Evolutionary conservation across 371 early-diverging fungal genomes (phyloP).

Genomic region (Mucor indicus): DNA sequence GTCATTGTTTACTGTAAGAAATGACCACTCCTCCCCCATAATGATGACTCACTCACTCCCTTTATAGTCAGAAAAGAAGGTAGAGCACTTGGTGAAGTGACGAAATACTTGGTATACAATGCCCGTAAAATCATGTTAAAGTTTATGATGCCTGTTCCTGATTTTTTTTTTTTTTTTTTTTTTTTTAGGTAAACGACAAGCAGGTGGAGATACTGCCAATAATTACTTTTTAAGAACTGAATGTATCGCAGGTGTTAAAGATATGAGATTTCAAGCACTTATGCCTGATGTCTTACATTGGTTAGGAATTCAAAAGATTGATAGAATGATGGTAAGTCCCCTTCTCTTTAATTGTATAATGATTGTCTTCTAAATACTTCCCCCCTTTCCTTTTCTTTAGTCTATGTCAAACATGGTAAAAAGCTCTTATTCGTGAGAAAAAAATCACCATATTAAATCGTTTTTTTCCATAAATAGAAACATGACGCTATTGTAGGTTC

Average conservation of each 20-base stretch:
- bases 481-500: constrained; percentile 91
- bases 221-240: constrained; percentile 92
- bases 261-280: constrained; percentile 95
- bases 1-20: constrained; percentile 83
- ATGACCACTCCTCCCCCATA: neutral
- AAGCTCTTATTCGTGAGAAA: neutral
- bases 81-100: constrained; percentile 93
- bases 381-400: constrained; percentile 18
- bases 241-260: constrained; percentile 95
- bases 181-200: constrained; percentile 62
- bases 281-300: constrained; percentile 98
- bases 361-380: neutral
- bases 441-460: neutral
- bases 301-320: constrained; percentile 94
- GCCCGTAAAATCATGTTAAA: constrained; percentile 59
- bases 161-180: neutral
- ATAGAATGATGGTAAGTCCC: constrained; percentile 77
- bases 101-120: constrained; percentile 95
- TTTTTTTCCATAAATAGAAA: constrained; percentile 53
- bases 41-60: neutral
- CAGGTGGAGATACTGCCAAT: constrained; percentile 88
- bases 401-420: constrained; percentile 83
- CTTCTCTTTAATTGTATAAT: neutral
- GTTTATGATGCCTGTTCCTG: too few species aligned
- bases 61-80: constrained; percentile 86